phyloP scores from a whole-genome alignment of 176 grass and related monocot species.

The Pontederia crassipes region DNA sequence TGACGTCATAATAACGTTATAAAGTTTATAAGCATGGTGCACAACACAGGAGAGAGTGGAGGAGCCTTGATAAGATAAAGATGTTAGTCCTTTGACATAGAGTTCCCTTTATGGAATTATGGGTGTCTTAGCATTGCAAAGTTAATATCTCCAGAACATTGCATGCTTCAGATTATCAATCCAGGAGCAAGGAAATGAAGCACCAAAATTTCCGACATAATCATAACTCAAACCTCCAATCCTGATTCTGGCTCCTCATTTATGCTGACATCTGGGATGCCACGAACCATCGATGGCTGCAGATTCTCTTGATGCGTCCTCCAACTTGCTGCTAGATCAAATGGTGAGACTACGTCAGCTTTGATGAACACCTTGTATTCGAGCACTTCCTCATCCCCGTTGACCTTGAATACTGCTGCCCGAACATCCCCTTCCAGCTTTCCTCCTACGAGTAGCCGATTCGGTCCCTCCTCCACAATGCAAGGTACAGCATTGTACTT shows the following conservation, averaged over 20 bases:
- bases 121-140: too few relatives aligned
- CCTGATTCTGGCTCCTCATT: constrained; percentile 33
- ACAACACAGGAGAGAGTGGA: too few relatives aligned
- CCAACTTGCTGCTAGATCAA: constrained; percentile 92
- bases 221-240: constrained; percentile 33
- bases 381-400: constrained; percentile 36
- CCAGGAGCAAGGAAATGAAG: too few relatives aligned
- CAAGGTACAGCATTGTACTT: constrained; percentile 31
- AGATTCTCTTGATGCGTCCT: constrained; percentile 64
- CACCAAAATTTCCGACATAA: too few relatives aligned
- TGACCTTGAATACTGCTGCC: constrained; percentile 46
- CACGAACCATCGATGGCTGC: constrained; percentile 57
- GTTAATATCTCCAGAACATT: too few relatives aligned
- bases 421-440: constrained; percentile 39
- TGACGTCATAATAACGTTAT: too few relatives aligned
- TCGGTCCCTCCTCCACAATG: constrained; percentile 75
- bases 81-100: too few relatives aligned
- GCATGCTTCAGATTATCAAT: too few relatives aligned
- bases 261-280: constrained; percentile 52
- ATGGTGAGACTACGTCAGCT: constrained; percentile 63
- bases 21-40: too few relatives aligned
- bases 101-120: too few relatives aligned
- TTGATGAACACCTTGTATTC: constrained; percentile 53
- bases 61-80: too few relatives aligned
- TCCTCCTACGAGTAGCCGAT: constrained; percentile 32